Evolutionary conservation across 331 rosid species (phyloP).

Genomic region (Erythrophleum ivorense): DNA sequence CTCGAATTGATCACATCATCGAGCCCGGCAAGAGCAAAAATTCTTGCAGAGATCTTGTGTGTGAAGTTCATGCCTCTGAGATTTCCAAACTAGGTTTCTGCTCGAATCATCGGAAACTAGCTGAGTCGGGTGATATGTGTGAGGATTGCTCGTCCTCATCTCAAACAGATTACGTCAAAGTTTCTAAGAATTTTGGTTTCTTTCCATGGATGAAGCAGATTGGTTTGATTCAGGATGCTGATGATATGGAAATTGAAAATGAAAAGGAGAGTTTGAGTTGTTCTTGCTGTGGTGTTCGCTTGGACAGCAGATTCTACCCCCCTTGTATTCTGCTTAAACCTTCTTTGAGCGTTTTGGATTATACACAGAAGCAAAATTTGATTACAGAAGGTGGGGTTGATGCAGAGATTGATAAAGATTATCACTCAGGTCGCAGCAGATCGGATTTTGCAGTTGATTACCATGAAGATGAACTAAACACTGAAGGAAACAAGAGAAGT

Average conservation of each 20-base stretch:
- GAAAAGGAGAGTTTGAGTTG: slow-evolving; percentile 56
- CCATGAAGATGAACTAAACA: slow-evolving; percentile 48
- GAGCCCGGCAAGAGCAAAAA: slow-evolving; percentile 52
- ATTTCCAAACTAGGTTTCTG: slow-evolving; percentile 80
- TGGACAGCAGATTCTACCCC: slow-evolving; percentile 58
- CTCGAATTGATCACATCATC: slow-evolving; percentile 80
- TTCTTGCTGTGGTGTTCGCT: slow-evolving; percentile 78
- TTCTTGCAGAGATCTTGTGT: slow-evolving; percentile 77
- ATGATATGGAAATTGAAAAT: slow-evolving; percentile 44
- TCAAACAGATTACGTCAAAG: slow-evolving; percentile 44
- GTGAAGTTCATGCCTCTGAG: slow-evolving; percentile 87
- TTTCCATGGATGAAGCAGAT: slow-evolving; percentile 77
- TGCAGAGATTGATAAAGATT: slow-evolving; percentile 51
- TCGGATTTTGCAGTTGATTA: slow-evolving; percentile 54
- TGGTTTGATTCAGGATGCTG: slow-evolving; percentile 50
- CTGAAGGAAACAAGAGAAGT: slow-evolving; percentile 53
- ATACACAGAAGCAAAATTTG: slow-evolving; percentile 56
- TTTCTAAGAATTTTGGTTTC: slow-evolving; percentile 60
- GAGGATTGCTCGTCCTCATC: slow-evolving; percentile 78
- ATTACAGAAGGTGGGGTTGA: slow-evolving; percentile 47
- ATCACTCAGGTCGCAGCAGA: slow-evolving; percentile 60
- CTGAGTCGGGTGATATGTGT: slow-evolving; percentile 74
- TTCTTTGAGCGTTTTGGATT: slow-evolving; percentile 66
- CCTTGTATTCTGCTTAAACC: slow-evolving; percentile 80
- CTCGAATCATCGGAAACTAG: slow-evolving; percentile 68